Conservation (phyloP, 768 basidiomycete species). For the Auricularia cornea region DNA sequence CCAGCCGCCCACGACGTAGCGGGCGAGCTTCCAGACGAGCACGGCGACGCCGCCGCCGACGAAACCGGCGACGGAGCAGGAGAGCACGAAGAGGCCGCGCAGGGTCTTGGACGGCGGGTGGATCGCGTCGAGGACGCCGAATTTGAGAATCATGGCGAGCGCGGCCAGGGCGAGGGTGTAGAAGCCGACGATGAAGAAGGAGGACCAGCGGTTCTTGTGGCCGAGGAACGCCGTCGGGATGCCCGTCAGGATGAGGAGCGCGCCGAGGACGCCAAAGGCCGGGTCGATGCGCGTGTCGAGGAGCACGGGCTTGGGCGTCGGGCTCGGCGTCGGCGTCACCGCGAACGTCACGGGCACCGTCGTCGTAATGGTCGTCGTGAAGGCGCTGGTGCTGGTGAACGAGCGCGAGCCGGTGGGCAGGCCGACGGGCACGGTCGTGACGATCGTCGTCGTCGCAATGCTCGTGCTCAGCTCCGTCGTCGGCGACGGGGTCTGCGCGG, state of each 20-base stretch:
- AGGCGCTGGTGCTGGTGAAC: background rate
- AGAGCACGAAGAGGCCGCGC: conserved; percentile 85
- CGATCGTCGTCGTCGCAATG: background rate
- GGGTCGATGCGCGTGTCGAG: conserved; percentile 68
- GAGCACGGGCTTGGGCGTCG: conserved; percentile 28
- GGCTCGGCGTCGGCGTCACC: conserved; percentile 30
- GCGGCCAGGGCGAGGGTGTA: conserved; percentile 83
- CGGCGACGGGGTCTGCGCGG: background rate
- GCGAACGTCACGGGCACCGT: conserved; percentile 33
- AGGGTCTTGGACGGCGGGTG: conserved; percentile 72
- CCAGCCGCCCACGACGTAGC: conserved; percentile 66
- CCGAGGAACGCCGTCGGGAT: conserved; percentile 86
- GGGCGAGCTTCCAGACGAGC: conserved; percentile 87
- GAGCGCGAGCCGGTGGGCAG: conserved; percentile 37
- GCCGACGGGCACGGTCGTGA: conserved; percentile 37
- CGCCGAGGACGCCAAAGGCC: conserved; percentile 84
- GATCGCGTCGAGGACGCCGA: conserved; percentile 77
- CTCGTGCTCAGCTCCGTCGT: background rate
- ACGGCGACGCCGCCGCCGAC: conserved; percentile 80
- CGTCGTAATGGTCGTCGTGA: conserved; percentile 36
- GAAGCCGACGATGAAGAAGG: conserved; percentile 88
- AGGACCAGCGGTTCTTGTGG: conserved; percentile 95
- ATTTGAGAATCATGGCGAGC: conserved; percentile 78
- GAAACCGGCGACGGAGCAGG: conserved; percentile 69
- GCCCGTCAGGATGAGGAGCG: conserved; percentile 80